Evolutionary conservation across 129 eudicot genomes (phyloP).

Genomic region (Helianthus tuberosus): DNA sequence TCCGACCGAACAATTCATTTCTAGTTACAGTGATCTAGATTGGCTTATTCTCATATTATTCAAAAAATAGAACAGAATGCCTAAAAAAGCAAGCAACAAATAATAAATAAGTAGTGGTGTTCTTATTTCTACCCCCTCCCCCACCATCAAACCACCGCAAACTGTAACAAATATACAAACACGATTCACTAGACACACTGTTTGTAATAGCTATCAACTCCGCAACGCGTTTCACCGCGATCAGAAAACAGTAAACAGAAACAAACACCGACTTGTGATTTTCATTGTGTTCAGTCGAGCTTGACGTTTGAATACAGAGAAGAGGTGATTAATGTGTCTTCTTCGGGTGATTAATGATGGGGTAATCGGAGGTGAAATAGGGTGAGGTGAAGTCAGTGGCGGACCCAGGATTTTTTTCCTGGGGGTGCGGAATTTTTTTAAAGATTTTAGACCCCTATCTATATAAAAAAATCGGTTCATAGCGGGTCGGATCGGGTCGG

Average conservation of each 20-base stretch:
- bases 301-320: constrained; percentile 95
- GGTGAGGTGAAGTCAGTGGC: too few species aligned
- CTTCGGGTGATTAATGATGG: too few species aligned
- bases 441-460: too few species aligned
- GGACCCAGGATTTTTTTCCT: too few species aligned
- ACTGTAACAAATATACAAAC: constrained; percentile 3
- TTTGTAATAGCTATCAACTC: neutral
- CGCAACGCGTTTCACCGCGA: neutral
- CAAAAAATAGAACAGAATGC: neutral
- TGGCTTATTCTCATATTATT: neutral
- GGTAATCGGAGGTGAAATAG: too few species aligned
- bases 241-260: neutral
- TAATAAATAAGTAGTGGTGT: constrained; percentile 1
- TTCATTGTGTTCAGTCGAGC: constrained; percentile 56
- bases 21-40: too few species aligned
- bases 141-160: neutral
- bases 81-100: neutral
- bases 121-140: neutral
- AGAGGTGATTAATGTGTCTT: too few species aligned
- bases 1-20: too few species aligned
- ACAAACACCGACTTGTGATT: neutral
- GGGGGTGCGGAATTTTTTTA: too few species aligned
- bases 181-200: constrained; percentile 7
- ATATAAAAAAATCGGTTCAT: too few species aligned
- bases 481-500: too few species aligned